Base-by-base conservation (phyloP, 352 stramenopile species). In the Phytophthora chlamydospora region DNA sequence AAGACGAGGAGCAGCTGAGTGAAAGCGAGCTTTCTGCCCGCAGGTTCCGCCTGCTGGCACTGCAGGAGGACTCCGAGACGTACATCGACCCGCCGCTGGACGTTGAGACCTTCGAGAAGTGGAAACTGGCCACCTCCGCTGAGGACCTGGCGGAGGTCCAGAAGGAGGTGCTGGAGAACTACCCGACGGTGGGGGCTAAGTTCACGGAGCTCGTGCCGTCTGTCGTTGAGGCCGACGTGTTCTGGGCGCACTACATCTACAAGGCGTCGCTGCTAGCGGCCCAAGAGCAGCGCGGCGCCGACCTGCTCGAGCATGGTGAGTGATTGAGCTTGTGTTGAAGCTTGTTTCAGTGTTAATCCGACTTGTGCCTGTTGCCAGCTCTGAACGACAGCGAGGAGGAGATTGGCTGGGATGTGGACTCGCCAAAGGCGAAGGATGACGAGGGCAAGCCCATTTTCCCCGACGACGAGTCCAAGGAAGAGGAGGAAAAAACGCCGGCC, bases 171-270 rank as follows among this genome's bases (percentile, higher is more conserved):
- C 49, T 91, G 35, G 70, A 77, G 42, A 82, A 89, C 45, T 91
- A 89, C 56, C 78, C 82, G 10, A 76, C 76, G 9, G 80, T 89
- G 5, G 62, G 71, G 8, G 47, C 68, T 10, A 91, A 91, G 42
- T 74, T 87, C 9, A 44, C 58, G 4, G 82, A 88, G 56, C 62
- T 91, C 8, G 82, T 91, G 43, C 82, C 82, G 4, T 80, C 66
- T 1, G 51, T 73, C 7, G 62, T 91, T 16, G 68, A 74, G 14
- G 64, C 49, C 3, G 78, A 88, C 16, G 60, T 75, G 39, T 91
- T 91, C 36, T 91, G 82, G 82, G 55, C 66, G 0, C 73, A 91
- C 43, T 91, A 91, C 51, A 74, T 91, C 21, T 91, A 89, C 73
- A 91, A 91, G 58, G 79, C 80, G 16, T 88, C 79, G 47, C 65